A percentile compares a stretch with the other conserved stretches of the same genome.
phyloP scores from a whole-genome alignment of 73 alveolate genomes.

The Symbiodinium natans region DNA sequence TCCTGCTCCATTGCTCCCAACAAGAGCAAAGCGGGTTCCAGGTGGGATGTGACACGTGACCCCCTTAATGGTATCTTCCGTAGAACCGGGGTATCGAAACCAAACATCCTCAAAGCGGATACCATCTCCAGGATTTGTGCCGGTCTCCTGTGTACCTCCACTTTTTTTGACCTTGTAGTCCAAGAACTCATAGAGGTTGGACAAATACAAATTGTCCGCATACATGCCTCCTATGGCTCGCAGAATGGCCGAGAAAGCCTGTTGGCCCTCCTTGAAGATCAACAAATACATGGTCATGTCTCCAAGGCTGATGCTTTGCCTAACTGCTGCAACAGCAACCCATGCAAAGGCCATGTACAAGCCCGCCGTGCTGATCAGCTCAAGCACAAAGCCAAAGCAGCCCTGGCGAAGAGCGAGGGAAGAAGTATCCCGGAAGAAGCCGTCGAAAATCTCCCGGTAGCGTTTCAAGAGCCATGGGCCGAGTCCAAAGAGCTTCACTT shows the following conservation, averaged over 20 bases:
- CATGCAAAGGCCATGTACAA: conserved; percentile 58
- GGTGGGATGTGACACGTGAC: conserved; percentile 75
- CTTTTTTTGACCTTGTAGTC: conserved; percentile 45
- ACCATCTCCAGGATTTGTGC: conserved; percentile 57
- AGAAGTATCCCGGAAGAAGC: conserved; percentile 80
- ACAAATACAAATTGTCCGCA: conserved; percentile 53
- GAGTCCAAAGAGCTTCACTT: conserved; percentile 26
- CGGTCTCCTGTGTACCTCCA: neutral
- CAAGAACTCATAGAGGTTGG: conserved; percentile 71
- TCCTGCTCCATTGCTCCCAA: conserved; percentile 82
- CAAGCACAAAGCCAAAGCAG: neutral
- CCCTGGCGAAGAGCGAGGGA: conserved; percentile 49
- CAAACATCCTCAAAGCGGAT: conserved; percentile 82
- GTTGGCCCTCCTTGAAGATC: conserved; percentile 38
- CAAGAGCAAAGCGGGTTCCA: conserved; percentile 81
- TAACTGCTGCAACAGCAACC: conserved; percentile 54
- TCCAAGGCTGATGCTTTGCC: conserved; percentile 5
- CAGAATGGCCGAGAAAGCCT: conserved; percentile 51
- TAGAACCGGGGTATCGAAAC: conserved; percentile 86
- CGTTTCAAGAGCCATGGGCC: conserved; percentile 65
- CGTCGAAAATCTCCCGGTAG: neutral
- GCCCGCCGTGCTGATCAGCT: conserved; percentile 20
- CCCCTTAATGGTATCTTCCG: conserved; percentile 63
- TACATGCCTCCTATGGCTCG: conserved; percentile 75
- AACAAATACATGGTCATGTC: conserved; percentile 53